A percentile compares a stretch with the other conserved stretches of the same genome.
Conservation (phyloP, 1,284 basidiomycete species). For the Ganoderma lucidum region DNA sequence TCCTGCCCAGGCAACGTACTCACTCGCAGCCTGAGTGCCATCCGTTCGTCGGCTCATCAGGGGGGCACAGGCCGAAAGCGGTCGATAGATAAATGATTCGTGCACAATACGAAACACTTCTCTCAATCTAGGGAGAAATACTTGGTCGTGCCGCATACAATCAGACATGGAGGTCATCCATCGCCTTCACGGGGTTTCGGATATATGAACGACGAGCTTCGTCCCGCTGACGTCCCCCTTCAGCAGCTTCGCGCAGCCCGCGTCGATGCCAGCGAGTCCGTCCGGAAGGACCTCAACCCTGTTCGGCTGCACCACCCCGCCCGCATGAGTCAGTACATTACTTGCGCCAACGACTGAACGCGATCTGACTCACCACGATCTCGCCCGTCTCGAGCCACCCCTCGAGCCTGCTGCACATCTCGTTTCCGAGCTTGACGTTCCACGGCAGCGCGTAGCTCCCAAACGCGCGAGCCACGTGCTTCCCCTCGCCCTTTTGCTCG, state of each 20-base stretch:
- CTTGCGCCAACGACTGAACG: background rate
- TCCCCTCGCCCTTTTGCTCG: slow-evolving; percentile 24
- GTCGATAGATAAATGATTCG: too few species aligned
- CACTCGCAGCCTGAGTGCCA: too few species aligned
- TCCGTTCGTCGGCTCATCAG: too few species aligned
- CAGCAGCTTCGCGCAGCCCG: slow-evolving; percentile 51
- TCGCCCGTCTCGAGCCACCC: slow-evolving; percentile 19
- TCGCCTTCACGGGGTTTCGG: slow-evolving; percentile 43
- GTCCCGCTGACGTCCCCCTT: slow-evolving; percentile 51
- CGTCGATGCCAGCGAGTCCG: slow-evolving; percentile 53
- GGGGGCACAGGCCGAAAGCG: too few species aligned
- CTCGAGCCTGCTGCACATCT: slow-evolving; percentile 14
- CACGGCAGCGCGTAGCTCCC: slow-evolving; percentile 4
- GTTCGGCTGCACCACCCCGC: slow-evolving; percentile 29
- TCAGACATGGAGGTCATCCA: too few species aligned
- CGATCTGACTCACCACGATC: background rate
- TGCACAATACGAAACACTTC: too few species aligned
- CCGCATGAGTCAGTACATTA: background rate
- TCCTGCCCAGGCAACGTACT: too few species aligned
- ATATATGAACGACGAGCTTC: slow-evolving; percentile 58
- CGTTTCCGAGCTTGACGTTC: slow-evolving; percentile 6
- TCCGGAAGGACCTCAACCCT: slow-evolving; percentile 50
- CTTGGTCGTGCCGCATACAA: too few species aligned
- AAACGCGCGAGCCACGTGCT: slow-evolving; percentile 4
- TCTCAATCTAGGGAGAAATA: too few species aligned